Conservation (phyloP, 2,329 filamentous ascomycete genomes). For the Verticillium nubilum region DNA sequence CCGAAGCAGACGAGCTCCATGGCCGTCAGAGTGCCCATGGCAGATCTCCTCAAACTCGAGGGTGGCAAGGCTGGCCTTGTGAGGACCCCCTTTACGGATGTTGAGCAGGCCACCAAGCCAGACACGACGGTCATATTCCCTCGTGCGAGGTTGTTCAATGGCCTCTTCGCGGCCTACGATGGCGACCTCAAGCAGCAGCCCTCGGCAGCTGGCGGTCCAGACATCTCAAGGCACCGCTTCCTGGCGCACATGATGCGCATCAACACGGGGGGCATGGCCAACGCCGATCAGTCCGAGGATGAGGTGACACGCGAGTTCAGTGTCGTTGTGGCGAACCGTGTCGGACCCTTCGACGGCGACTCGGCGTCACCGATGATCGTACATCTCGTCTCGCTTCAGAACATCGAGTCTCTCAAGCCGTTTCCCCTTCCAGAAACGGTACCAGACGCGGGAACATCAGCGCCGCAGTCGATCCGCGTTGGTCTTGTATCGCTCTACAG, state of each 20-base stretch:
- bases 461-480: too few species aligned
- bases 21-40: not conserved
- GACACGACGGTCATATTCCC: constrained; percentile 24
- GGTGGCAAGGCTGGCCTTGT: too few species aligned
- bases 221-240: constrained; percentile 20
- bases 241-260: constrained; percentile 34
- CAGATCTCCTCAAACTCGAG: not conserved
- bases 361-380: constrained; percentile 20
- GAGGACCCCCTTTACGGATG: not conserved
- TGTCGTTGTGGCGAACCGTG: constrained; percentile 27
- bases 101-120: not conserved
- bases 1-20: not conserved
- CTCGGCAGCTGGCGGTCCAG: not conserved
- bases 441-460: not conserved
- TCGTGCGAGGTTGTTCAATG: constrained; percentile 16
- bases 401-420: constrained; percentile 16
- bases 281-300: constrained; percentile 25
- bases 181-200: not conserved
- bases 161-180: constrained; percentile 15
- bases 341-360: constrained; percentile 21
- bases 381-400: constrained; percentile 32
- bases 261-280: constrained; percentile 30
- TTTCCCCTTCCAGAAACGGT: not conserved
- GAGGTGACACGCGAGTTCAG: constrained; percentile 18
- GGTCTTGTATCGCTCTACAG: constrained; percentile 29